Conservation (phyloP, 768 basidiomycete genomes). For the Gelatoporia subvermispora region DNA sequence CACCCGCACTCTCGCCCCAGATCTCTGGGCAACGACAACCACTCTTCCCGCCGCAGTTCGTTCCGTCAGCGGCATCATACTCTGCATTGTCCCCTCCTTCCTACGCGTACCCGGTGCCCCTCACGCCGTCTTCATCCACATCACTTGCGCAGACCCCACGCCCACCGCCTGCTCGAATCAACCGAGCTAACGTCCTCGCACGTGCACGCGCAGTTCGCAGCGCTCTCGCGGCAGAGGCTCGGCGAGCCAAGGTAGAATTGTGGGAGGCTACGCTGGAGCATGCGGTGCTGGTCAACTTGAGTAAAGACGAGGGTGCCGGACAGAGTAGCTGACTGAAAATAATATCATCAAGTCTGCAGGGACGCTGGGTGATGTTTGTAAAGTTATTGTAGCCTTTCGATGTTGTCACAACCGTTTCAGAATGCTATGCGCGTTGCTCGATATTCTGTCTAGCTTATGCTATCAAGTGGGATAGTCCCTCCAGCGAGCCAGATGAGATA, state of each 20-base stretch:
- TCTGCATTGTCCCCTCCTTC: not conserved
- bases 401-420: no score
- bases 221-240: constrained; percentile 50
- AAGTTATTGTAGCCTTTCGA: no score
- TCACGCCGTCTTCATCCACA: not conserved
- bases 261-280: constrained; percentile 75
- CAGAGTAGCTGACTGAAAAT: no score
- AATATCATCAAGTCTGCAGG: no score
- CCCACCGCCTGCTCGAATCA: not conserved
- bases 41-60: not conserved
- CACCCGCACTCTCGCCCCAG: not conserved
- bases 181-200: constrained; percentile 25
- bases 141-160: not conserved
- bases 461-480: no score
- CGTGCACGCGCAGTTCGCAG: constrained; percentile 50
- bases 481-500: no score
- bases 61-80: not conserved
- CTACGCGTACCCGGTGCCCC: not conserved
- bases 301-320: constrained; percentile 6
- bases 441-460: no score
- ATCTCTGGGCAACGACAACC: not conserved
- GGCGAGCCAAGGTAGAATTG: constrained; percentile 56
- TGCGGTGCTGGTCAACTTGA: constrained; percentile 40
- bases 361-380: no score
- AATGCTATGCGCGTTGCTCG: no score